Conservation (phyloP, 169 alveolate species). For the Cystoisospora suis region DNA sequence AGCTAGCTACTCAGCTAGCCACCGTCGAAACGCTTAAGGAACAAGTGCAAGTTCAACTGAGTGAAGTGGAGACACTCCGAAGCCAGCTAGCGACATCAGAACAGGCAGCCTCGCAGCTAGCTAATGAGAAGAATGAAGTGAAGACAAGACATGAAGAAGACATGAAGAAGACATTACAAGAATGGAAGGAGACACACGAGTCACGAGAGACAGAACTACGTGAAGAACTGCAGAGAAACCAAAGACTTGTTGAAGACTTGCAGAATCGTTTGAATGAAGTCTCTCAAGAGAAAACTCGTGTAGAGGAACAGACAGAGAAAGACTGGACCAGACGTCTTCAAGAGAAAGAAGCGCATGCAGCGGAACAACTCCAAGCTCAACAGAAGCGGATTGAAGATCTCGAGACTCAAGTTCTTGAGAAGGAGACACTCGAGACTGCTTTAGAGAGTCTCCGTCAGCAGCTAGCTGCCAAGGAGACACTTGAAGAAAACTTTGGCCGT, state of each 20-base stretch:
- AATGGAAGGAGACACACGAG: neutral
- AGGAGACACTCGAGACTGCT: constrained; percentile 32
- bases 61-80: too few species aligned
- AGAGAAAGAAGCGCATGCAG: neutral
- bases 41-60: too few species aligned
- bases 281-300: neutral
- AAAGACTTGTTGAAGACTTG: neutral
- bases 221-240: neutral
- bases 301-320: neutral
- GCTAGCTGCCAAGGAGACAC: neutral
- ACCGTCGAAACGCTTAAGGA: too few species aligned
- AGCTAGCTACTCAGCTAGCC: too few species aligned
- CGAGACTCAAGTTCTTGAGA: neutral
- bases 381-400: neutral
- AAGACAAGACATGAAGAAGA: neutral
- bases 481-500: too few species aligned
- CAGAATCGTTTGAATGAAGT: neutral
- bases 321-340: neutral
- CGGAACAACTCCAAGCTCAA: neutral
- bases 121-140: neutral
- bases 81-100: too few species aligned
- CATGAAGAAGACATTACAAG: neutral
- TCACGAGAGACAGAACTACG: neutral
- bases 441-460: constrained; percentile 6
- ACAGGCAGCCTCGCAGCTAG: neutral